These are phyloP conservation scores for Zoysia japonica DNA, from an alignment of 176 grass and related monocot species.

Conservation along the genomic window DNA sequence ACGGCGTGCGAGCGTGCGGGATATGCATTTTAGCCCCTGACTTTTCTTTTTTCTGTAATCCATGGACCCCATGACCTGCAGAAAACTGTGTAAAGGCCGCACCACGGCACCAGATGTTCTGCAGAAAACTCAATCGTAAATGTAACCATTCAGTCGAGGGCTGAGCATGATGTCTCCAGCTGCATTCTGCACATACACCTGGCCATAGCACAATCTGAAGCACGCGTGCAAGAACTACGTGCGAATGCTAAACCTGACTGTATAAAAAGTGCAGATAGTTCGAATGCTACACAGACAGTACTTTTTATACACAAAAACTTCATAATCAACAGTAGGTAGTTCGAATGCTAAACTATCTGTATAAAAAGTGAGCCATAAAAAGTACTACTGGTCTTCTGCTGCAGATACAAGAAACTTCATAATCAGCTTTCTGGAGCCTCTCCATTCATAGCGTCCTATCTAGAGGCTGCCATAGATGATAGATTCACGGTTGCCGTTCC, in stretches of 20 bases:
- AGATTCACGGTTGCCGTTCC: slow-evolving; percentile 36
- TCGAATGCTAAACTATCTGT: too few species aligned
- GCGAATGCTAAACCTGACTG: too few species aligned
- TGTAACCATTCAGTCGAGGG: background rate
- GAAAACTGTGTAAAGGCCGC: background rate
- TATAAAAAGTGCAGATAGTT: too few species aligned
- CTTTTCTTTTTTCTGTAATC: background rate
- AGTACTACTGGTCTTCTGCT: too few species aligned
- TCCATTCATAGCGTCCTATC: background rate
- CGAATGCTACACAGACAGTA: too few species aligned
- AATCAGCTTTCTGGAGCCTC: background rate
- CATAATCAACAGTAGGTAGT: too few species aligned
- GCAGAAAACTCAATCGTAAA: background rate
- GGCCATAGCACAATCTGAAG: background rate
- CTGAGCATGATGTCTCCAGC: background rate
- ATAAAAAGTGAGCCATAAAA: too few species aligned
- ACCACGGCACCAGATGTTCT: background rate
- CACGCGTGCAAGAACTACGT: background rate
- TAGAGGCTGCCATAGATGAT: background rate
- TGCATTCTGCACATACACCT: background rate
- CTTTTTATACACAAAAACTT: too few species aligned
- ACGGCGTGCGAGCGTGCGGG: background rate
- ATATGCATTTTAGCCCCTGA: slow-evolving; percentile 16
- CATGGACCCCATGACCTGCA: background rate
- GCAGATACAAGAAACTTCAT: background rate